These are phyloP conservation scores for Saccharum hybrid DNA, from an alignment of 202 grass and related monocot genomes.

Conservation along the genomic window DNA sequence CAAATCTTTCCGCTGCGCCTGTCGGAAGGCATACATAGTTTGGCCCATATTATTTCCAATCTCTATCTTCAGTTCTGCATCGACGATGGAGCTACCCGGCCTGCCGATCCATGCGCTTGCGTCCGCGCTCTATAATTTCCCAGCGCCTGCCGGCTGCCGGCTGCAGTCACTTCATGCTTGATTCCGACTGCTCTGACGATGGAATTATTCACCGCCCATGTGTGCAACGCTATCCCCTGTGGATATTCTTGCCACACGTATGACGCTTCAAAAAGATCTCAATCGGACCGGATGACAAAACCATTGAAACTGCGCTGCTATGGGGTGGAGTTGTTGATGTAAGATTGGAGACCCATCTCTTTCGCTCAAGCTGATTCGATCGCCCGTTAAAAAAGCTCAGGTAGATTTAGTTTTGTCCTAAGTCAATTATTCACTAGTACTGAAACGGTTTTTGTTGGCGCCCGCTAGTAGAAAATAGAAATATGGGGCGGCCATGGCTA, in stretches of 20 bases:
- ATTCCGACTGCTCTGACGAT: neutral
- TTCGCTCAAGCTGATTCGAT: neutral
- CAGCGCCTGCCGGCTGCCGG: no score
- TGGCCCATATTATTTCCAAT: no score
- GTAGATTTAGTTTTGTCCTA: neutral
- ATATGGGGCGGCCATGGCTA: no score
- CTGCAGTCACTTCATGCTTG: neutral
- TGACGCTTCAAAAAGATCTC: neutral
- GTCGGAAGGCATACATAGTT: no score
- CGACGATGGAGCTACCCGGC: no score
- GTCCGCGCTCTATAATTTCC: neutral
- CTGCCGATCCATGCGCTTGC: neutral
- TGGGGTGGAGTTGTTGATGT: neutral
- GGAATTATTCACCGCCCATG: neutral
- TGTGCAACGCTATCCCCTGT: neutral
- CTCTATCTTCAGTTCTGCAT: no score
- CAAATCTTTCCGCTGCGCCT: no score
- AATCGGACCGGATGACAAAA: neutral
- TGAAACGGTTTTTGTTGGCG: no score
- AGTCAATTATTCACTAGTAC: no score
- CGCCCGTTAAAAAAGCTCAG: no score
- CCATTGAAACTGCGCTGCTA: neutral
- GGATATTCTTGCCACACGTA: constrained; percentile 1
- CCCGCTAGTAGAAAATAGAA: no score
- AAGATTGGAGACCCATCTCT: neutral